These are phyloP conservation scores for Annulohypoxylon maeteangense DNA, from an alignment of 495 filamentous ascomycete genomes.

Conservation along the genomic window DNA sequence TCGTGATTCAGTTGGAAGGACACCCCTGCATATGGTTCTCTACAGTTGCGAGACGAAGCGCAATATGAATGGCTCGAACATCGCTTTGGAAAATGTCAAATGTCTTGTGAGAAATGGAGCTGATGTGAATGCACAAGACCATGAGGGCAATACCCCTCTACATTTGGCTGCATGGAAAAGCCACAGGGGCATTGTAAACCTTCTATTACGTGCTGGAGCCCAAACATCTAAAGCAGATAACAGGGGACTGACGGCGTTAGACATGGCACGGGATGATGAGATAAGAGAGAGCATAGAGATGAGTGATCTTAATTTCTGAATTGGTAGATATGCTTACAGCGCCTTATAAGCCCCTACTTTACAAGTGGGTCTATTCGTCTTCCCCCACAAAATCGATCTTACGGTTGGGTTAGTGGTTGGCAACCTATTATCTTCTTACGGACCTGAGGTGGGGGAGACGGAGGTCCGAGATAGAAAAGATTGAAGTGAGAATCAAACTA, in stretches of 20 bases:
- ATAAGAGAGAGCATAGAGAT: background rate
- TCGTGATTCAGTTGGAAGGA: background rate
- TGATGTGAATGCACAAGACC: background rate
- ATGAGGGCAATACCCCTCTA: background rate
- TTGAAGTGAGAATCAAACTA: background rate
- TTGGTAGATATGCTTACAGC: background rate
- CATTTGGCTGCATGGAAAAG: background rate
- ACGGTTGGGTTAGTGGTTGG: too few relatives aligned
- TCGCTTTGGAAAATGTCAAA: background rate
- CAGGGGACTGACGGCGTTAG: background rate
- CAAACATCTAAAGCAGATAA: background rate
- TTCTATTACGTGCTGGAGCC: background rate
- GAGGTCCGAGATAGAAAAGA: slow-evolving; percentile 19
- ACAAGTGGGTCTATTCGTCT: too few relatives aligned
- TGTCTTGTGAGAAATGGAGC: background rate
- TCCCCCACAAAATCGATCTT: too few relatives aligned
- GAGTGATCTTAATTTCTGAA: background rate
- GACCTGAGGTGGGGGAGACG: slow-evolving; percentile 23
- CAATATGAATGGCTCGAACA: background rate
- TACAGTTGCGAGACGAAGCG: background rate
- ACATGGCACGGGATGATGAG: background rate
- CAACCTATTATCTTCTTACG: slow-evolving; percentile 12
- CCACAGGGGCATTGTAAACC: background rate
- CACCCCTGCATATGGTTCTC: background rate
- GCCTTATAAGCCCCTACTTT: too few relatives aligned